Evolutionary conservation across 2,329 filamentous ascomycete species (phyloP).

Genomic region (Paecilomyces sp.): DNA sequence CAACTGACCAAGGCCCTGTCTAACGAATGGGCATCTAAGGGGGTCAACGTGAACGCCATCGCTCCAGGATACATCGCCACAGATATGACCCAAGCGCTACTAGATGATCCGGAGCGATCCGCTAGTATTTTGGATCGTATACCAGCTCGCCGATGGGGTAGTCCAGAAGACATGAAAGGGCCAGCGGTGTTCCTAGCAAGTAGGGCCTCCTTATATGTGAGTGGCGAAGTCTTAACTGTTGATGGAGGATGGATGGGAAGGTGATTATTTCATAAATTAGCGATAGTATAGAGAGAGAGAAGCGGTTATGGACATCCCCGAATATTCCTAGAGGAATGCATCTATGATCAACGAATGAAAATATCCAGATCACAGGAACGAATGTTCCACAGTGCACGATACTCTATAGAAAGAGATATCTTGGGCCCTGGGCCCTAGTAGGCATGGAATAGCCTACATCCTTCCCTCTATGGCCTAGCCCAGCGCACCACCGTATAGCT

Average conservation of each 20-base stretch:
- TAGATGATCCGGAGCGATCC: slow-evolving; percentile 62
- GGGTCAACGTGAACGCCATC: slow-evolving; percentile 79
- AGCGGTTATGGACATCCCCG: no score
- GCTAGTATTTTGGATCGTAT: slow-evolving; percentile 72
- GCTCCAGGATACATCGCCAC: slow-evolving; percentile 86
- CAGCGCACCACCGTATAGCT: no score
- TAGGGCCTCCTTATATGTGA: slow-evolving; percentile 69
- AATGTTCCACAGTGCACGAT: no score
- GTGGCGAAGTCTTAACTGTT: slow-evolving; percentile 72
- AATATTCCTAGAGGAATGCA: no score
- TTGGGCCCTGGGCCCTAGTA: no score
- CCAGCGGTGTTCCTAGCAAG: slow-evolving; percentile 71
- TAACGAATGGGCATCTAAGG: slow-evolving; percentile 78
- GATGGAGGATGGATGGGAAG: slow-evolving; percentile 93
- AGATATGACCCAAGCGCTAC: slow-evolving; percentile 85
- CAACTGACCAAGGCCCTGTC: slow-evolving; percentile 79
- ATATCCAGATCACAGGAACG: no score
- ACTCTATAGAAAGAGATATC: no score
- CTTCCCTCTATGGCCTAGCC: no score
- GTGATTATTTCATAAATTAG: slow-evolving; percentile 32
- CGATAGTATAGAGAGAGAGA: no score
- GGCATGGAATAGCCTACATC: no score
- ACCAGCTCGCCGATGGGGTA: slow-evolving; percentile 76
- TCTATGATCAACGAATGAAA: no score
- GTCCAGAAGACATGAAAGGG: slow-evolving; percentile 81